phyloP scores from a whole-genome alignment of 2,329 filamentous ascomycete species.

The Clarireedia paspali region DNA sequence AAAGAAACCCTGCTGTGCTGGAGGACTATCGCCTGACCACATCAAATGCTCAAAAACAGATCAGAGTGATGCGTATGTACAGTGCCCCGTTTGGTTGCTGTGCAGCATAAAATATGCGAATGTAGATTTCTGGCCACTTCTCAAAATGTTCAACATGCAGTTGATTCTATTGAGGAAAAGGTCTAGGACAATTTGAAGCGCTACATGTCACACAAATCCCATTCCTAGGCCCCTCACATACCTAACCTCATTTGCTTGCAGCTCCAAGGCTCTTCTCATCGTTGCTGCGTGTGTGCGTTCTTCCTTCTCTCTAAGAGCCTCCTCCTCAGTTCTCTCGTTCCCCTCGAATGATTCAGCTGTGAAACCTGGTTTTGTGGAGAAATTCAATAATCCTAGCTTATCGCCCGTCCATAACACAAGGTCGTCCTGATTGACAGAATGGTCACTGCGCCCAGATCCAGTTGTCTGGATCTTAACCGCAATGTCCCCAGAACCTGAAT shows the following conservation, averaged over 20 bases:
- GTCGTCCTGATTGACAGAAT: slow-evolving; percentile 50
- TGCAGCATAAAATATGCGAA: slow-evolving; percentile 6
- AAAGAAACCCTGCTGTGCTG: slow-evolving; percentile 5
- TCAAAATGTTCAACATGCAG: background rate
- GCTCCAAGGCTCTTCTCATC: slow-evolving; percentile 67
- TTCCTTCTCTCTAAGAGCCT: slow-evolving; percentile 43
- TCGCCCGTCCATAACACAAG: slow-evolving; percentile 86
- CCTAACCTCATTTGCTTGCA: slow-evolving; percentile 60
- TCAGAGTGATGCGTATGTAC: slow-evolving; percentile 6
- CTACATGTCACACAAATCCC: slow-evolving; percentile 22
- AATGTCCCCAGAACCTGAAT: slow-evolving; percentile 57
- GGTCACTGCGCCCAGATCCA: slow-evolving; percentile 31
- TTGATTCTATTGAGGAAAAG: background rate
- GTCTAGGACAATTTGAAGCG: background rate
- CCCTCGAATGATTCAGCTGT: slow-evolving; percentile 44
- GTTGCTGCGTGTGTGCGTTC: slow-evolving; percentile 56
- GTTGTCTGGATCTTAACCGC: slow-evolving; percentile 66
- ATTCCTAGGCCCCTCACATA: slow-evolving; percentile 63
- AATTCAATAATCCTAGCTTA: slow-evolving; percentile 64
- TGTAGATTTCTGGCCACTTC: background rate
- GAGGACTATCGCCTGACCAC: slow-evolving; percentile 9
- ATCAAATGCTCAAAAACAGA: slow-evolving; percentile 9
- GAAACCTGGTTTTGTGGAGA: slow-evolving; percentile 46
- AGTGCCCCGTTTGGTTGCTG: background rate
- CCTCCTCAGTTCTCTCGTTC: slow-evolving; percentile 32